A percentile compares a stretch with the other conserved stretches of the same genome.
Evolutionary conservation across 306 rosid genomes (phyloP).

Genomic region (Glycine tomentella): DNA sequence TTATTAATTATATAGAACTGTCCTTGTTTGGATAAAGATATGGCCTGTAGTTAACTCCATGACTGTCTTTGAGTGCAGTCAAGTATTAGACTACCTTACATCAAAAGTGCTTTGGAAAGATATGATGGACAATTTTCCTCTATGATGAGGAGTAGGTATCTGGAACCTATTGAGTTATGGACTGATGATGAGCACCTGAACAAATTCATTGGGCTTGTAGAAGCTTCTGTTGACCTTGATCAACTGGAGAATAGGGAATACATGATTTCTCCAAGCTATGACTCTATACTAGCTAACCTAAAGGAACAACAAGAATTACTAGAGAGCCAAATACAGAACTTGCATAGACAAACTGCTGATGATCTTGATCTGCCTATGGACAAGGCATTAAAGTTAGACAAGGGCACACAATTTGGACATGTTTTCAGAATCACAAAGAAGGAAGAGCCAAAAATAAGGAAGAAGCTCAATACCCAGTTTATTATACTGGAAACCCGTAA

Average conservation of each 20-base stretch:
- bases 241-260: conserved; percentile 95
- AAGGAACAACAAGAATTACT: conserved; percentile 75
- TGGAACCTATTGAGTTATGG: conserved; percentile 72
- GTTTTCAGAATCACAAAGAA: conserved; percentile 96
- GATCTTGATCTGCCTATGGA: conserved; percentile 90
- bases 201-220: conserved; percentile 85
- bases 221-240: conserved; percentile 90
- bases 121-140: conserved; percentile 83
- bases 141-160: conserved; percentile 70
- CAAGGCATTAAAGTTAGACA: conserved; percentile 87
- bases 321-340: conserved; percentile 73
- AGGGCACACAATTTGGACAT: conserved; percentile 93
- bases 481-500: conserved; percentile 94
- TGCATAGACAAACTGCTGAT: conserved; percentile 78
- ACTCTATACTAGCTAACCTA: conserved; percentile 66
- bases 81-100: conserved; percentile 82
- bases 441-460: conserved; percentile 98
- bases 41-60: conserved; percentile 43
- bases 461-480: conserved; percentile 88
- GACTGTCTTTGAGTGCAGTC: conserved; percentile 72
- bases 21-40: conserved; percentile 30
- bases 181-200: conserved; percentile 77
- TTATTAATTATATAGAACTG: conserved; percentile 18
- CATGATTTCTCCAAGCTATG: conserved; percentile 91
- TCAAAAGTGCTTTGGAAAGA: conserved; percentile 69